Evolutionary conservation across 2,329 filamentous ascomycete species (phyloP), one percentile per base, ranked within the genome.

Genomic region (Neocatenulostroma microsporum): DNA sequence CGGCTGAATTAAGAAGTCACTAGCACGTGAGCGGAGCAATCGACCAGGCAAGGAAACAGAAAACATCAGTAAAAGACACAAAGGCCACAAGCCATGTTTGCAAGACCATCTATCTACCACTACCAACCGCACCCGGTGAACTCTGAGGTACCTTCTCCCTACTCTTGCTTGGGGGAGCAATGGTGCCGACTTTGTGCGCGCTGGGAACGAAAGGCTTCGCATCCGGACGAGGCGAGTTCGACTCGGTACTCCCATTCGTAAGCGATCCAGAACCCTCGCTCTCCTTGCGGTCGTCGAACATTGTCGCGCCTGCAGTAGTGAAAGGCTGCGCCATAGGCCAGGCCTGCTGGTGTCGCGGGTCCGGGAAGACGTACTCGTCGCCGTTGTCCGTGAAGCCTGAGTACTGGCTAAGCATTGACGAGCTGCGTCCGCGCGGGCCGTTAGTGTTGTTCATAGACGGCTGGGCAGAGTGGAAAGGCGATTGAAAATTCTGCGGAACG

Each of bases 381-480:
- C 45, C 53, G 13, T 52, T 49, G 40, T 72, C 69, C 13, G 68
- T 71, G 51, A 71, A 70, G 39, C 66, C 67, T 29, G 65, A 69
- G 45, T 68, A 61, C 44, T 67, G 67, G 33, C 67, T 70, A 26
- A 72, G 64, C 66, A 72, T 70, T 0, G 68, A 71, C 5, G 65
- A 69, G 32, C 67, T 71, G 32, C 68, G 65, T 31, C 65, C 67
- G 19, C 68, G 64, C 24, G 48, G 51, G 6, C 40, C 46, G 14
- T 37, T 14, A 34, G 36, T 21, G 36, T 43, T 39, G 30, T 45
- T 40, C 39, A 41, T 37, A 12, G 39, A 38, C 19, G 42, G 36
- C 37, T 41, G 38, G 33, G 40, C 30, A 24, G 41, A 30, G 31
- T 48, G 43, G 42, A 50, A 53, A 4, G 53, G 50, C 8, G 51